Evolutionary conservation across 306 rosid species (phyloP), one percentile per base, ranked within the genome.

Genomic region (Oemleria cerasiformis): DNA sequence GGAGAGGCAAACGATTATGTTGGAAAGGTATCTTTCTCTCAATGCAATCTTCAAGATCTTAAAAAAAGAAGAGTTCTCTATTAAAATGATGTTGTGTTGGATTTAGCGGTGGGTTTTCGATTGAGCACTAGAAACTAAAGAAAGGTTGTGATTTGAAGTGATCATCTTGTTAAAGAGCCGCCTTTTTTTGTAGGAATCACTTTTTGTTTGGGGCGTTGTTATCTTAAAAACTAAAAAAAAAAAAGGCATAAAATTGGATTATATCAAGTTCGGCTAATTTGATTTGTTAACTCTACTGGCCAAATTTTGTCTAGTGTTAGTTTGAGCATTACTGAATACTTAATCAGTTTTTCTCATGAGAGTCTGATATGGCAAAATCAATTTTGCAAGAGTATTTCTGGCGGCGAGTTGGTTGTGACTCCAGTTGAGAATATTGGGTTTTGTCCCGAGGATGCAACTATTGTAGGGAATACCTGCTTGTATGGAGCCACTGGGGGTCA

Each of bases 401-500:
- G 97, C 54, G 98, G 98, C 49, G 98, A 94, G 86, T 72, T 94
- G 78, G 92, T 94, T 70, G 89, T 91, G 54, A 86, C 91, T 71
- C 97, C 98, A 38, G 91, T 88, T 42, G 96, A 94, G 39, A 82
- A 85, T 57, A 82, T 83, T 11, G 98, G 97, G 60, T 94, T 94
- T 81, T 72, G 54, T 76, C 97, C 97, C 0, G 98, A 89, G 89
- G 98, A 94, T 53, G 96, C 98, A 65, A 82, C 98, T 59, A 94
- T 94, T 83, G 96, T 94, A 19, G 98, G 98, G 67, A 94, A 94
- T 73, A 94, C 98, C 65, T 94, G 98, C 84, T 83, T 94, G 88
- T 94, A 94, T 78, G 98, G 98, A 72, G 98, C 98, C 54, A 94
- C 98, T 41, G 98, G 98, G 48, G 98, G 98, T 12, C 98, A 91